Base-by-base conservation (phyloP, 371 early-diverging fungal genomes). In the Rhizopus arrhizus region DNA sequence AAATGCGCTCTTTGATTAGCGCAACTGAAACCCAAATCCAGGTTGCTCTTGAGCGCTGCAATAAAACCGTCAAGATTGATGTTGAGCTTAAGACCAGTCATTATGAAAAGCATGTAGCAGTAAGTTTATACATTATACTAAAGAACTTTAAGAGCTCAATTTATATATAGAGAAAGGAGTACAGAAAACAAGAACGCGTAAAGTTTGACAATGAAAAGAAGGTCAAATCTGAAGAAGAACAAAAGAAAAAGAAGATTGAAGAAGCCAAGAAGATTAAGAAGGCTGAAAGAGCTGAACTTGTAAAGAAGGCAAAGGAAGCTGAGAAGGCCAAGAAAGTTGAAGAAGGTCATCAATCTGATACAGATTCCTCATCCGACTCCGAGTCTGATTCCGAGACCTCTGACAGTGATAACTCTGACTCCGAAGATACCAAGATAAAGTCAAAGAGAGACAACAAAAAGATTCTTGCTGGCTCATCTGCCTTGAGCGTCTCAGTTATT, bases 1-100 rank as follows among this genome's bases (percentile, higher is more conserved):
- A 71, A 42, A 68, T 71, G 72, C 64, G 36, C 5, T 48, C 68
- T 40, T 50, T 71, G 48, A 59, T 68, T n/a, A 42, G 38, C 22
- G 59, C 68, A 33, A 64, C 68, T 16, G 42, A 53, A 33, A 53
- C 40, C 7, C 72, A 71, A 51, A 56, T 71, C 41, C 47, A 64
- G 12, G 36, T 58, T 3, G 62, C 65, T 46, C 51, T 71, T n/a
- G 33, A 59, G 38, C 64, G 65, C 35, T 71, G 64, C 36, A 61
- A 62, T 22, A 66, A 62, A 54, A 58, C 54, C 4, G 42, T 62
- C 40, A 61, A 66, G 55, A 53, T 66, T 38, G 66, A 62, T 8
- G 53, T 66, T 45, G 62, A 62, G 49, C 55, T 53, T 33, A 62
- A 53, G 13, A 47, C 55, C 53, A 32, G 52, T 32, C 66, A 66